These are phyloP conservation scores for Cyberlindnera maclurae DNA, from an alignment of 805 yeast species.

Conservation along the genomic window DNA sequence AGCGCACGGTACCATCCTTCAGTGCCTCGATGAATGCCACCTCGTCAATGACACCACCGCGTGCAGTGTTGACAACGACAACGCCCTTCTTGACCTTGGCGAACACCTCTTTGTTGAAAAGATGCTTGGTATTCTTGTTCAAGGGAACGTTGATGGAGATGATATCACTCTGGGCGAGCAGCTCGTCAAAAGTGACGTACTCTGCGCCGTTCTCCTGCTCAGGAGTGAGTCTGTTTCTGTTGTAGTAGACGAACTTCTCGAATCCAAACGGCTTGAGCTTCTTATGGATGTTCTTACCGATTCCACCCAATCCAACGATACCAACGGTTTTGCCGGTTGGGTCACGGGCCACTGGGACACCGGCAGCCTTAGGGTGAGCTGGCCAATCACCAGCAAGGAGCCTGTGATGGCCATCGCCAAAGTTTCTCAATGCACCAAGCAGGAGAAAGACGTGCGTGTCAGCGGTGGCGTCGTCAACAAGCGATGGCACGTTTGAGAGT, in stretches of 20 bases:
- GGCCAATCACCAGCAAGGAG: conserved; percentile 61
- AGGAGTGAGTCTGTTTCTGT: conserved; percentile 48
- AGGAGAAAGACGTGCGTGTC: conserved; percentile 59
- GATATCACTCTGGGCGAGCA: conserved; percentile 58
- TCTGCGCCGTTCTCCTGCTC: conserved; percentile 66
- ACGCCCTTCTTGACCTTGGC: conserved; percentile 73
- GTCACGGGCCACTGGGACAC: conserved; percentile 61
- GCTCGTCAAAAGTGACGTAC: conserved; percentile 65
- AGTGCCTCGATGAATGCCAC: conserved; percentile 46
- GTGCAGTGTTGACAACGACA: conserved; percentile 71
- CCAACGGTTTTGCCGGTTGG: conserved; percentile 76
- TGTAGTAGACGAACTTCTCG: conserved; percentile 60
- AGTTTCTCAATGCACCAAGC: conserved; percentile 61
- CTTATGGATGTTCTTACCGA: conserved; percentile 73
- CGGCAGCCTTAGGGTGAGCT: conserved; percentile 41
- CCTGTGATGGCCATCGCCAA: conserved; percentile 49
- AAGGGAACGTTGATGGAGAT: conserved; percentile 73
- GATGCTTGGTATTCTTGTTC: conserved; percentile 63
- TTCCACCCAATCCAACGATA: conserved; percentile 83
- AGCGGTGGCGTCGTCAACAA: conserved; percentile 69
- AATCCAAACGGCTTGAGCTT: conserved; percentile 76
- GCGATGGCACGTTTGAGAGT: conserved; percentile 58
- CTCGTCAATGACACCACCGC: conserved; percentile 81
- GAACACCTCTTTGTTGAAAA: conserved; percentile 53
- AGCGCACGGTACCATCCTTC: conserved; percentile 55